These are phyloP conservation scores for Fusarium torulosum DNA, from an alignment of 2,329 filamentous ascomycete species.

Conservation along the genomic window DNA sequence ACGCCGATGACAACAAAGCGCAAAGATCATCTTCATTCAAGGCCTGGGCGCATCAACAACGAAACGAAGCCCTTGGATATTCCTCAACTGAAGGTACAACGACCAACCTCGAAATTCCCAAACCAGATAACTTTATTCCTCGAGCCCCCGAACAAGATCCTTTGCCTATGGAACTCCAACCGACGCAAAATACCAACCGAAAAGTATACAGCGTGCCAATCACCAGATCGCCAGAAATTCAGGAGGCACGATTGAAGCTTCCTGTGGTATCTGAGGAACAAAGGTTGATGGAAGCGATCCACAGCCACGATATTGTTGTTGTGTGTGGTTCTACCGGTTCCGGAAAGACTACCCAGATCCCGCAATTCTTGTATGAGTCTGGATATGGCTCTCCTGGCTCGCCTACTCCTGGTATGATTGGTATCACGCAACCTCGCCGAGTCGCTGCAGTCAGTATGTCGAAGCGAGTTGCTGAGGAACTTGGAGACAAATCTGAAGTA, in stretches of 20 bases:
- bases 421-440: constrained; percentile 92
- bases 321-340: constrained; percentile 96
- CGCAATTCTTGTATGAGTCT: constrained; percentile 94
- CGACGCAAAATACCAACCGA: constrained; percentile 69
- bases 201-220: constrained; percentile 84
- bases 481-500: constrained; percentile 79
- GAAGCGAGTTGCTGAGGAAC: constrained; percentile 86
- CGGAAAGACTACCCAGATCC: constrained; percentile 97
- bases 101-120: constrained; percentile 64
- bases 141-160: constrained; percentile 78
- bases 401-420: constrained; percentile 90
- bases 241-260: constrained; percentile 81
- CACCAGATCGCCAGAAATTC: constrained; percentile 77
- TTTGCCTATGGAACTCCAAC: constrained; percentile 73
- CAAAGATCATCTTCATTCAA: constrained; percentile 80
- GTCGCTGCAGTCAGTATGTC: constrained; percentile 98
- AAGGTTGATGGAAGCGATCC: constrained; percentile 96
- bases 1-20: constrained; percentile 49
- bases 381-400: constrained; percentile 86
- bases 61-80: constrained; percentile 84
- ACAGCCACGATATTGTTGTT: constrained; percentile 90
- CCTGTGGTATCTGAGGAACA: constrained; percentile 97
- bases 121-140: constrained; percentile 72
- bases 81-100: constrained; percentile 60
- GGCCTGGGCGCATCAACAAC: constrained; percentile 87